Base-by-base conservation (phyloP, 2,329 filamentous ascomycete species). In the Catunica adiposa region DNA sequence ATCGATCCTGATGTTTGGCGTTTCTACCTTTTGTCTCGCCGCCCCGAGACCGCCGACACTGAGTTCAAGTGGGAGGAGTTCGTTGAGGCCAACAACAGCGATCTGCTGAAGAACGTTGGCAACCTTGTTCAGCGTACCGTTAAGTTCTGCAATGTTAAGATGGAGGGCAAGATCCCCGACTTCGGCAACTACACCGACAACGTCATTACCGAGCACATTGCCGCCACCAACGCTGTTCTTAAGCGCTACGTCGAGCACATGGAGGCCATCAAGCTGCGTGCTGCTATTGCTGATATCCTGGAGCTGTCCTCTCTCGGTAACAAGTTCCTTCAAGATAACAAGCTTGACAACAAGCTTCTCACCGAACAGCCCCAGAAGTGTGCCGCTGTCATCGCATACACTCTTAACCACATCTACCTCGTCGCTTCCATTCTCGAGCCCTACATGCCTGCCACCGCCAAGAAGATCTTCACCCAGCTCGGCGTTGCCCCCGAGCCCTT, bases 31-130 rank as follows among this genome's bases (percentile, higher is more conserved):
- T 75, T 95, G 38, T 84, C 88, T 47, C 83, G 86, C 66, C 80
- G 89, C 56, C 89, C 89, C 0, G 89, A 96, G 68, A 84, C 82
- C 9, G 79, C 84, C 53, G 89, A 96, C 65, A 84, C 87, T 0
- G 86, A 95, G 65, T 95, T 95, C 67, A 84, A 90, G 66, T 95
- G 89, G 89, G 79, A 74, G 57, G 77, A 83, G 48, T 94, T 95
- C 69, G 84, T 92, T 60, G 77, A 81, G 37, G 76, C 79, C 62
- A 95, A 95, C 75, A 95, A 96, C 73, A 89, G 84, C 64, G 86
- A 92, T 65, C 77, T 96, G n/a, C 69, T 85, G 52, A 82, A 83
- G 67, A 85, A 84, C 67, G 73, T 86, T 42, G 83, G 83, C 55
- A 88, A 89, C 68, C 79, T 87, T 62, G 81, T 84, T 65, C 84